Conservation (phyloP, 495 filamentous ascomycete species). For the Podospora sp. region DNA sequence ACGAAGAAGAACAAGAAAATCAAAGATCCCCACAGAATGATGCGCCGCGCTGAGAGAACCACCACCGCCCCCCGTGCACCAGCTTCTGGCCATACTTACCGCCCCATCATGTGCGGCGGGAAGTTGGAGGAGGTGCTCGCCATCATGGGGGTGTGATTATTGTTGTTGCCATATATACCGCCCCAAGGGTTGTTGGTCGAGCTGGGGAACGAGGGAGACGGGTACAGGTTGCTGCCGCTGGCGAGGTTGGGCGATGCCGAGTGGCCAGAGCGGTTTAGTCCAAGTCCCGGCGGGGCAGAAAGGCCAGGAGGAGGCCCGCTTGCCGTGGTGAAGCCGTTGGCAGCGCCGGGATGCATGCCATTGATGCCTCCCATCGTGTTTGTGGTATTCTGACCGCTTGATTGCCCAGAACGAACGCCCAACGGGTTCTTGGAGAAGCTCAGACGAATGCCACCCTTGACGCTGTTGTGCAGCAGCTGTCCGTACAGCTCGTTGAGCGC, state of each 20-base stretch:
- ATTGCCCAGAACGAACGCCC: constrained; percentile 81
- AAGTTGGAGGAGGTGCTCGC: constrained; percentile 26
- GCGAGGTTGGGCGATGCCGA: constrained; percentile 28
- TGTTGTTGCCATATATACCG: constrained; percentile 27
- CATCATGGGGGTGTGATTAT: constrained; percentile 24
- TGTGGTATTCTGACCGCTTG: constrained; percentile 42
- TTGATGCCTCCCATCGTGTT: constrained; percentile 59
- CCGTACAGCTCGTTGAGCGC: constrained; percentile 92
- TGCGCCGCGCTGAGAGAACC: background rate
- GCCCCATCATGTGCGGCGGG: constrained; percentile 39
- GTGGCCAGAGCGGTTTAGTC: constrained; percentile 43
- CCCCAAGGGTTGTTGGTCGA: constrained; percentile 32
- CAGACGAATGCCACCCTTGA: constrained; percentile 95
- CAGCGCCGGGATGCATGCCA: constrained; percentile 33
- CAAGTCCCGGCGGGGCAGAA: constrained; percentile 67
- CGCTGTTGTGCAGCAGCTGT: constrained; percentile 82
- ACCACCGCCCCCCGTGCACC: background rate
- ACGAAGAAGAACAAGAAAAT: constrained; percentile 18
- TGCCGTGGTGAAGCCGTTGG: constrained; percentile 67
- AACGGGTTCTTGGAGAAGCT: constrained; percentile 98
- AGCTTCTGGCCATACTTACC: constrained; percentile 13
- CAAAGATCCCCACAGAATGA: constrained; percentile 14
- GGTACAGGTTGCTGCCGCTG: constrained; percentile 25
- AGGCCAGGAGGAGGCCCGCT: constrained; percentile 77
- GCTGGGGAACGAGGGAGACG: constrained; percentile 24